These are phyloP conservation scores for Aspergillus tanneri DNA, from an alignment of 2,329 filamentous ascomycete species.

Conservation along the genomic window DNA sequence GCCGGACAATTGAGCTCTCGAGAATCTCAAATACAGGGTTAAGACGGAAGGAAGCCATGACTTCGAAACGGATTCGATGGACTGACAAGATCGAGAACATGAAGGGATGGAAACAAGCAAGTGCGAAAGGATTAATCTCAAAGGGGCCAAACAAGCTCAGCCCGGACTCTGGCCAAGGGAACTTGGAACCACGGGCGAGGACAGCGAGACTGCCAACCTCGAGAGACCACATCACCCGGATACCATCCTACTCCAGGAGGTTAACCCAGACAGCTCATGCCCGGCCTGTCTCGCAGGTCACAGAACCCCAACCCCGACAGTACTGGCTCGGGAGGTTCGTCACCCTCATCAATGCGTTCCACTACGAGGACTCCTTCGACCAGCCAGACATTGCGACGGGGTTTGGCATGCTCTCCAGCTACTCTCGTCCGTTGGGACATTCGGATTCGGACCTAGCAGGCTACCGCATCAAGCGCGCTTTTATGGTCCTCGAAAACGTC, in stretches of 20 bases:
- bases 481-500: conserved; percentile 33
- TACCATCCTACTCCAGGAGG: conserved; percentile 1
- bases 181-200: neutral
- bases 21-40: neutral
- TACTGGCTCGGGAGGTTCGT: conserved; percentile 37
- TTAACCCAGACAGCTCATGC: neutral
- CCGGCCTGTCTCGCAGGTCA: conserved; percentile 20
- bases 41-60: neutral
- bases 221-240: neutral
- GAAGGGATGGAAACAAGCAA: neutral
- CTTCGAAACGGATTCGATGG: conserved; percentile 7
- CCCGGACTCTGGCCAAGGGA: too few species aligned
- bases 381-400: conserved; percentile 29
- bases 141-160: too few species aligned
- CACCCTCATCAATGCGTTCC: conserved; percentile 31
- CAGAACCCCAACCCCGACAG: conserved; percentile 22
- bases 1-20: neutral
- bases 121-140: too few species aligned
- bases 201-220: conserved; percentile 15
- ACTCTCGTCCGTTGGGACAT: conserved; percentile 17
- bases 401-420: conserved; percentile 25
- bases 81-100: conserved; percentile 8
- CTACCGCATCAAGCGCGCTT: conserved; percentile 33
- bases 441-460: conserved; percentile 14
- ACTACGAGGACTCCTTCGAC: conserved; percentile 34